Conservation (phyloP, 2,329 filamentous ascomycete species). For the Fusarium sp. region DNA sequence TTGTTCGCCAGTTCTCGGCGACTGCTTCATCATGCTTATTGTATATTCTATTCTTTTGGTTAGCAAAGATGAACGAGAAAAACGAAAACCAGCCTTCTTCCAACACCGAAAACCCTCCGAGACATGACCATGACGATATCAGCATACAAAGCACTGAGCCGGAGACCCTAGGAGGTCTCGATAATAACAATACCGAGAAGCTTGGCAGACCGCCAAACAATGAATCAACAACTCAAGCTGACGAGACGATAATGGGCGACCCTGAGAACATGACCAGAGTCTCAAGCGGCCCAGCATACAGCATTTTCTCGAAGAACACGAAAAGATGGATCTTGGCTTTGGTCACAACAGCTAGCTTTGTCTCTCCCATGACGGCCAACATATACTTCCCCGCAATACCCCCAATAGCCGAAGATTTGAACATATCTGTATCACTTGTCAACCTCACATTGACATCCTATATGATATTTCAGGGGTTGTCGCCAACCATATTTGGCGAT, state of each 20-base stretch:
- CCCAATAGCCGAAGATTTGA: constrained; percentile 55
- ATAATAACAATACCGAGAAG: constrained; percentile 16
- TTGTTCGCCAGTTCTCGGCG: constrained; percentile 10
- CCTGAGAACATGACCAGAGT: constrained; percentile 40
- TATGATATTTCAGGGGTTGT: constrained; percentile 73
- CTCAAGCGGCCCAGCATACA: constrained; percentile 46
- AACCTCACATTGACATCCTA: constrained; percentile 69
- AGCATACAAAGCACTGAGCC: constrained; percentile 15
- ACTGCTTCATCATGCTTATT: constrained; percentile 13
- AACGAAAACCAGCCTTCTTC: constrained; percentile 9
- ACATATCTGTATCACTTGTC: constrained; percentile 56
- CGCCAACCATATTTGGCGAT: constrained; percentile 71
- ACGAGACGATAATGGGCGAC: constrained; percentile 30
- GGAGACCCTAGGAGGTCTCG: constrained; percentile 1
- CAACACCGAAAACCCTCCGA: background rate
- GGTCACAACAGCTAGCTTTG: constrained; percentile 65
- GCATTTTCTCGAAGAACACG: constrained; percentile 50
- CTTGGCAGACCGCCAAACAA: constrained; percentile 4
- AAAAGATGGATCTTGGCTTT: constrained; percentile 67
- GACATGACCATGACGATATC: constrained; percentile 23
- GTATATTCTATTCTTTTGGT: background rate
- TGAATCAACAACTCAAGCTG: background rate
- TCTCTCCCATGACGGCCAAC: constrained; percentile 71
- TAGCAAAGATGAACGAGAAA: constrained; percentile 28
- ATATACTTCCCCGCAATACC: constrained; percentile 64